Conservation (phyloP, 768 basidiomycete genomes). For the Steccherinum ochraceum region DNA sequence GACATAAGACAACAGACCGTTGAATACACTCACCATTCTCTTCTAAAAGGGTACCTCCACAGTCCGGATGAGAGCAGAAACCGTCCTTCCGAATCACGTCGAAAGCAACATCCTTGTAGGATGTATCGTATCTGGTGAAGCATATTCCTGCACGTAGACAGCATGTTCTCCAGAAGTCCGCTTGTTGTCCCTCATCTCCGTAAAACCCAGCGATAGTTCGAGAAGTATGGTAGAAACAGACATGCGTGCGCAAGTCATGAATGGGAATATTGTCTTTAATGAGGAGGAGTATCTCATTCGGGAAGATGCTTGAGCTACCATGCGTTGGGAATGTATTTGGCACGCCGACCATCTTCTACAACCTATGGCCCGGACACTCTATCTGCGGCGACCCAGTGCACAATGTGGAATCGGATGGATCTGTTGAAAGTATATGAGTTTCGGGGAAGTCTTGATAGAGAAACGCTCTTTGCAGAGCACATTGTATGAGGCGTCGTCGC, state of each 20-base stretch:
- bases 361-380: no score
- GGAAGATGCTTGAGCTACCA: no score
- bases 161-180: slow-evolving; percentile 10
- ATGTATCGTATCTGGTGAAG: slow-evolving; percentile 5
- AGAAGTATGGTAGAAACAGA: slow-evolving; percentile 15
- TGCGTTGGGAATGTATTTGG: no score
- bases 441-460: no score
- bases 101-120: slow-evolving; percentile 16
- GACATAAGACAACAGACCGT: no score
- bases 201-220: slow-evolving; percentile 14
- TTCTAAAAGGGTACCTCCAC: slow-evolving; percentile 12
- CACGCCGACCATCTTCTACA: no score
- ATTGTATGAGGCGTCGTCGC: no score
- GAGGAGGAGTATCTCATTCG: slow-evolving; percentile 11
- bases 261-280: slow-evolving; percentile 11
- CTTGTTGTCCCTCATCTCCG: slow-evolving; percentile 11
- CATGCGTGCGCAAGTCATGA: slow-evolving; percentile 15
- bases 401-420: no score
- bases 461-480: no score
- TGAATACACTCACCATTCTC: slow-evolving; percentile 8
- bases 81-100: slow-evolving; percentile 13
- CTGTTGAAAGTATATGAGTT: no score
- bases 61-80: slow-evolving; percentile 13
- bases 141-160: slow-evolving; percentile 12
- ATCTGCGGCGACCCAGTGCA: no score